Evolutionary conservation across 2,329 filamentous ascomycete species (phyloP).

Genomic region (Cordyceps cicadae): DNA sequence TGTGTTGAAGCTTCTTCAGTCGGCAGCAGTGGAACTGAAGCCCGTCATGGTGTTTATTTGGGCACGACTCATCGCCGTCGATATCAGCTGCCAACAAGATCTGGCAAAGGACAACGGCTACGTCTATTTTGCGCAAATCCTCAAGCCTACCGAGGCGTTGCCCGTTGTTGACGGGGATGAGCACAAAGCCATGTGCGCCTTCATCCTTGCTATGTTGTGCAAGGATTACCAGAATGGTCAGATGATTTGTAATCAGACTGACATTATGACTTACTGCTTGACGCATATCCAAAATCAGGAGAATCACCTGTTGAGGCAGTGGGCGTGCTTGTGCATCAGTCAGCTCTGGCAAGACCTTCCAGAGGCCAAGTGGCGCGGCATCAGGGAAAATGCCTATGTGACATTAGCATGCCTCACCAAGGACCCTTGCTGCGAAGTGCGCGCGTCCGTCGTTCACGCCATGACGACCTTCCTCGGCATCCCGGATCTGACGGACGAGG

Average conservation of each 20-base stretch:
- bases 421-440: constrained; percentile 84
- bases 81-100: constrained; percentile 87
- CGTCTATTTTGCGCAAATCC: constrained; percentile 89
- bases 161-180: constrained; percentile 84
- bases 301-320: constrained; percentile 83
- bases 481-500: constrained; percentile 82
- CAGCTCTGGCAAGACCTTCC: constrained; percentile 88
- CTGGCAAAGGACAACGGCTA: constrained; percentile 95
- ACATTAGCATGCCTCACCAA: constrained; percentile 73
- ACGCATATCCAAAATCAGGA: constrained; percentile 76
- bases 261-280: constrained; percentile 83
- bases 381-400: constrained; percentile 74
- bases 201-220: constrained; percentile 95
- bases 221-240: constrained; percentile 89
- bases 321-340: constrained; percentile 91
- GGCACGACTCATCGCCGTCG: constrained; percentile 90
- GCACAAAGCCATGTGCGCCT: constrained; percentile 98
- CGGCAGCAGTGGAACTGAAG: constrained; percentile 87
- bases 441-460: constrained; percentile 86
- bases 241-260: constrained; percentile 80
- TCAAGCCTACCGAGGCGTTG: constrained; percentile 75
- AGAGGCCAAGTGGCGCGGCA: constrained; percentile 94
- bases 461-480: constrained; percentile 93
- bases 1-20: constrained; percentile 93
- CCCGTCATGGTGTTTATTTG: constrained; percentile 99